Evolutionary conservation across 305 asterid species (phyloP), one percentile per base, ranked within the genome.

Genomic region (Fraxinus paxiana): DNA sequence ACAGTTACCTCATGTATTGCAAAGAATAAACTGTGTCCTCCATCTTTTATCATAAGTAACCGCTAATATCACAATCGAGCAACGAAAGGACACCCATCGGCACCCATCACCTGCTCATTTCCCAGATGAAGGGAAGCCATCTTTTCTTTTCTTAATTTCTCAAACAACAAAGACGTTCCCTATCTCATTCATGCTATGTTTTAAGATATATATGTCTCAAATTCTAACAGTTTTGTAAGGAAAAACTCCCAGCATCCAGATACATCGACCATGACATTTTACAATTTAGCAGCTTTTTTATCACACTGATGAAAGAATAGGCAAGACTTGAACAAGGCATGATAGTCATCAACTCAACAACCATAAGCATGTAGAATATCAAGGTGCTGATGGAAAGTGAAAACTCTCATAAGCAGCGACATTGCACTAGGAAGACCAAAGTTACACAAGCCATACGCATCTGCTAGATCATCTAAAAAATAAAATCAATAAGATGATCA

Each of bases 1-100:
- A 86, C 94, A 81, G 90, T 96, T 94, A 96, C 99, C 99, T 94
- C 97, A 91, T 89, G 90, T 76, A 87, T 85, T 92, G 99, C 92
- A 88, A 92, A 94, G 96, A 89, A 84, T 90, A 86, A 88, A 96
- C 97, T 90, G 92, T 86, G 94, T 77, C 97, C 97, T 88, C 97
- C 98, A 87, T 91, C 98, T 88, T 92, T 94, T 88, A 92, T 89
- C 94, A 92, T 85, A 90, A 88, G 97, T 91, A 88, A 96, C 95
- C 56, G 97, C 92, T 87, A 92, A 88, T 90, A 87, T 91, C 95
- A 92, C 92, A 92, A 92, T 85, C 89, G 93, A 88, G 95, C 97
- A 90, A 91, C 86, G 90, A 92, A 89, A 86, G 90, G 89, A 90
- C 95, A 91, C 95, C 92, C 92, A 91, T 84, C 96, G 82, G 92